phyloP scores from a whole-genome alignment of 768 basidiomycete species.

The Coprinellus micaceus region DNA sequence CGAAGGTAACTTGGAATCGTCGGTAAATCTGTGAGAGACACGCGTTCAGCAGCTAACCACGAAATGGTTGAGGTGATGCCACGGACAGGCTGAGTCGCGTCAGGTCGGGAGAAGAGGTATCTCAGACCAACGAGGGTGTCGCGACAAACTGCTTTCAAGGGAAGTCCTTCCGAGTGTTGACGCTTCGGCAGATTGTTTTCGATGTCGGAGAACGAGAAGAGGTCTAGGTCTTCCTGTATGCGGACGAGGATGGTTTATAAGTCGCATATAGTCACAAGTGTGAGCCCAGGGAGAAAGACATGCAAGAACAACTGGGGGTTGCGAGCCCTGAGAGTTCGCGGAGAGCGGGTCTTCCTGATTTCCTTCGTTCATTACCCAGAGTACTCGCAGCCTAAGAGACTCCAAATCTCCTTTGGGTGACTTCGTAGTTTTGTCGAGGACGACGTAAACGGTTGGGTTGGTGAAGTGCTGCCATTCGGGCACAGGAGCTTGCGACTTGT shows the following conservation, averaged over 20 bases:
- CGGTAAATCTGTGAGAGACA: constrained; percentile 53
- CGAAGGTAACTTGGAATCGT: constrained; percentile 74
- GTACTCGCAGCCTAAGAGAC: constrained; percentile 60
- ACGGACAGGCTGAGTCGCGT: neutral
- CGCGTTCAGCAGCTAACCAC: neutral
- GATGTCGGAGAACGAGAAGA: constrained; percentile 61
- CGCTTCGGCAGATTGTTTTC: constrained; percentile 22
- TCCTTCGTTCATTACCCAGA: constrained; percentile 52
- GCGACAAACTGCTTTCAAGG: constrained; percentile 79
- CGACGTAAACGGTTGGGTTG: constrained; percentile 62
- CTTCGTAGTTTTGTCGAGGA: constrained; percentile 54
- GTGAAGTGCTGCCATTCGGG: constrained; percentile 77
- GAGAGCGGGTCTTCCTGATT: constrained; percentile 23
- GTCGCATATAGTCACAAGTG: neutral
- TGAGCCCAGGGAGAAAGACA: constrained; percentile 27
- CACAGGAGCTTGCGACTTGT: constrained; percentile 17
- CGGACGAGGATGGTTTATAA: constrained; percentile 7
- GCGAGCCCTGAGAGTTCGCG: constrained; percentile 28
- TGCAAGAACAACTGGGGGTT: constrained; percentile 66
- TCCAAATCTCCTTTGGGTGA: constrained; percentile 47
- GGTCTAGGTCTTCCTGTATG: constrained; percentile 70
- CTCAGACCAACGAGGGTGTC: constrained; percentile 72
- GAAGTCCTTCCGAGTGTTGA: constrained; percentile 49
- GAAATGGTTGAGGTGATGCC: neutral
- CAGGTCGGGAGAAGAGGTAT: constrained; percentile 41